Evolutionary conservation across 1,139 yeast species (phyloP).

Genomic region (Debaryomyces fabryi): DNA sequence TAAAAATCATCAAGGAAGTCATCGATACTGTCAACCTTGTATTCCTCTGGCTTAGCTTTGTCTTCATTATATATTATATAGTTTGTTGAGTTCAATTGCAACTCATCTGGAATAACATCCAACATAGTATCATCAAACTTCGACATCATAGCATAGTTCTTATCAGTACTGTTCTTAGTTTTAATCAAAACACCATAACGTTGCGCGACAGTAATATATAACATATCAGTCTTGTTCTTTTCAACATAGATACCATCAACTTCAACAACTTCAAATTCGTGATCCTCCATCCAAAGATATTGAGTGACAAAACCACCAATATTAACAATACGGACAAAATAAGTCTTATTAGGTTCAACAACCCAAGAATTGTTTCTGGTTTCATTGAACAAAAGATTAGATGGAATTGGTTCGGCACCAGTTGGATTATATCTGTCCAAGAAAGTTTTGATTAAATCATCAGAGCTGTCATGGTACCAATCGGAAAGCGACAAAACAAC

Average conservation of each 20-base stretch:
- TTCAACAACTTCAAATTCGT: conserved; percentile 67
- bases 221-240: conserved; percentile 56
- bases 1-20: conserved; percentile 58
- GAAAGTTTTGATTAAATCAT: conserved; percentile 48
- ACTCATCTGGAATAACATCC: conserved; percentile 59
- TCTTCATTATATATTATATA: conserved; percentile 51
- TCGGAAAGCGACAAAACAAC: conserved; percentile 58
- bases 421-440: conserved; percentile 72
- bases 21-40: conserved; percentile 26
- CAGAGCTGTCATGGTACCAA: conserved; percentile 59
- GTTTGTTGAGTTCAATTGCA: conserved; percentile 57
- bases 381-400: conserved; percentile 64
- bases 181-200: conserved; percentile 64
- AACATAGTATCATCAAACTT: conserved; percentile 66
- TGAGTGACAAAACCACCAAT: conserved; percentile 76
- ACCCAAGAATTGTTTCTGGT: conserved; percentile 58
- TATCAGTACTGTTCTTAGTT: conserved; percentile 48
- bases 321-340: conserved; percentile 63
- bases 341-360: conserved; percentile 64
- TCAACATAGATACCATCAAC: conserved; percentile 71
- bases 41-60: conserved; percentile 27
- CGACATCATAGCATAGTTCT: conserved; percentile 65
- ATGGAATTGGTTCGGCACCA: conserved; percentile 82
- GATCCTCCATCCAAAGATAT: conserved; percentile 67
- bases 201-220: conserved; percentile 73